Base-by-base conservation (phyloP, 2,329 filamentous ascomycete genomes). In the Colletotrichum sublineola region DNA sequence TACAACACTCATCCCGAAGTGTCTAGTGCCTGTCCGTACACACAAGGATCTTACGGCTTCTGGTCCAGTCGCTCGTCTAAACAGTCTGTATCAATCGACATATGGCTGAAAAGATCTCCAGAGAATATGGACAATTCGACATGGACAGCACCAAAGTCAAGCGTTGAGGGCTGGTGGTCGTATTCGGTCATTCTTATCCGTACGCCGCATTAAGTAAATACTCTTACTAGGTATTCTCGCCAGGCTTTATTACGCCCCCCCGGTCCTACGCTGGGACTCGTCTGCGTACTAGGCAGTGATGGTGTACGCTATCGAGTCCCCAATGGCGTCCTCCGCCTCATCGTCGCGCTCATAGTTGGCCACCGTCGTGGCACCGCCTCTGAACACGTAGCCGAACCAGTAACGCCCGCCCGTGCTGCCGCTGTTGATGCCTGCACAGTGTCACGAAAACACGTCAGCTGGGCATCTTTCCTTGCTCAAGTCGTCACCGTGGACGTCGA, bases 401-500 rank as follows among this genome's bases (percentile, higher is more conserved):
- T 20, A 61, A 12, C 42, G 38, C 1, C 57, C 57, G 18, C 57
- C 57, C 14, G 57, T 61, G 40, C 40, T 46, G 40, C 57, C 57
- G 40, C 57, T 61, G 57, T 61, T 61, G 40, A 46, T 61, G 42
- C 14, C 57, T 61, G 44, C 20, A 46, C 6, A 42, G 20, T 29
- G 18, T 18, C 36, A 2, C 55, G 24, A 24, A 46, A 12, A n/a
- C 24, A 46, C 3, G 40, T 61, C 57, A 61, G 40, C 38, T 14
- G 9, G 33, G 8, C 8, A 24, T 15, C 8, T 7, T 18, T 15
- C 33, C 38, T 60, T 9, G 6, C 4, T 31, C 38, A 4, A 5
- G 15, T 6, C n/a, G 29, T 20, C 20, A 42, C 40, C 24, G n/a
- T 24, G 29, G 29, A 29, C 31, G 31, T 18, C 18, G 15, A 6